phyloP scores from a whole-genome alignment of 768 basidiomycete species.

The Mycena filopes region DNA sequence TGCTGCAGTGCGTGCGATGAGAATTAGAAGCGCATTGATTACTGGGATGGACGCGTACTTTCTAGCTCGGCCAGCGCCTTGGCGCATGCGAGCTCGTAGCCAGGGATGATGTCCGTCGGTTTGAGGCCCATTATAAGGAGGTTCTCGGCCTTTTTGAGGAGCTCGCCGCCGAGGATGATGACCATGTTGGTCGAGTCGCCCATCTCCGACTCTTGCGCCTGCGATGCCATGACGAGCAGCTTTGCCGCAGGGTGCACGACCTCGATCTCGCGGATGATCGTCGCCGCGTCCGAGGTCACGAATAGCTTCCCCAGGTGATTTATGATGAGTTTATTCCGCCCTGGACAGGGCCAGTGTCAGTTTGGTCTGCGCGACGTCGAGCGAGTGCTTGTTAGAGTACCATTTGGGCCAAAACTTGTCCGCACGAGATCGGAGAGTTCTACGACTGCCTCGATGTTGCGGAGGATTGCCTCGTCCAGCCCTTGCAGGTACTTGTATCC shows the following conservation, averaged over 20 bases:
- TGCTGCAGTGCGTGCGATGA: slow-evolving; percentile 53
- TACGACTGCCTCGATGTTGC: slow-evolving; percentile 96
- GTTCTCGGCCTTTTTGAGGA: slow-evolving; percentile 92
- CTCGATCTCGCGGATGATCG: slow-evolving; percentile 97
- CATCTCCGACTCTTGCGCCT: slow-evolving; percentile 98
- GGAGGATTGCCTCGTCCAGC: slow-evolving; percentile 95
- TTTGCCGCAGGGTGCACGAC: slow-evolving; percentile 99
- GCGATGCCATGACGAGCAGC: slow-evolving; percentile 98
- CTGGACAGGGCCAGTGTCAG: slow-evolving; percentile 57
- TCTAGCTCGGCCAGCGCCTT: slow-evolving; percentile 91
- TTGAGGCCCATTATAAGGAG: slow-evolving; percentile 97
- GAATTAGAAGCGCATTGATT: slow-evolving; percentile 29
- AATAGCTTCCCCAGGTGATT: slow-evolving; percentile 96
- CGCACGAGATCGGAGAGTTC: slow-evolving; percentile 95
- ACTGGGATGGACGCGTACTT: slow-evolving; percentile 63
- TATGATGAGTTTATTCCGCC: slow-evolving; percentile 97
- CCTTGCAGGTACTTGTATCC: slow-evolving; percentile 96
- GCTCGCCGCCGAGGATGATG: slow-evolving; percentile 93
- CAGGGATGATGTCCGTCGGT: slow-evolving; percentile 94
- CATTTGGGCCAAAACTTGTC: slow-evolving; percentile 97
- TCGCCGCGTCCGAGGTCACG: slow-evolving; percentile 98
- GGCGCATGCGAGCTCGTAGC: slow-evolving; percentile 90
- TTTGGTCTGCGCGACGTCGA: slow-evolving; percentile 15
- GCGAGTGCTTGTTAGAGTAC: slow-evolving; percentile 40
- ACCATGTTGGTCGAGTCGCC: slow-evolving; percentile 98